Conservation (phyloP, 768 basidiomycete species). For the Fomitopsis pulvina region DNA sequence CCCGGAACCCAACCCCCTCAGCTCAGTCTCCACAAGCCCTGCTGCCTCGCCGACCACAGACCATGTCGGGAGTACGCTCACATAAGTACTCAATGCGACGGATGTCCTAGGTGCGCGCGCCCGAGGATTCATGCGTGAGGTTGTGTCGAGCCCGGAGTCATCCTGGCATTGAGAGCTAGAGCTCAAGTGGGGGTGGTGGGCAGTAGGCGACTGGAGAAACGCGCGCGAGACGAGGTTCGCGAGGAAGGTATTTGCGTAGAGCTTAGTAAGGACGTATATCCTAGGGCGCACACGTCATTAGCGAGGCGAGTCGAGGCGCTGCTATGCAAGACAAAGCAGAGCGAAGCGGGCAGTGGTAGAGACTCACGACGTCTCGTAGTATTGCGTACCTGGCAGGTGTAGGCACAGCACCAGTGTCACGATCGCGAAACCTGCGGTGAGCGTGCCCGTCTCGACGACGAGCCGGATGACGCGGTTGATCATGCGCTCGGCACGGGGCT, state of each 20-base stretch:
- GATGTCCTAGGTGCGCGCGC: too few species aligned
- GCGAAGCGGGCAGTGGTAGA: background rate
- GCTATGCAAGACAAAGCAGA: background rate
- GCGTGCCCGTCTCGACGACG: slow-evolving; percentile 6
- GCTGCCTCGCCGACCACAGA: too few species aligned
- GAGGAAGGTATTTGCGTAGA: background rate
- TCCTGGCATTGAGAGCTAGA: too few species aligned
- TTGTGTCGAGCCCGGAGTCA: too few species aligned
- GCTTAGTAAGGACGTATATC: background rate
- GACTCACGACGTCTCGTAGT: background rate
- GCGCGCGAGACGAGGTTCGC: background rate
- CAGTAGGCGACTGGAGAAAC: background rate
- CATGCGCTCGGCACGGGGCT: background rate
- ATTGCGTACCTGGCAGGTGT: background rate
- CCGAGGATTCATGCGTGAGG: too few species aligned
- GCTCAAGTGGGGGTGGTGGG: too few species aligned
- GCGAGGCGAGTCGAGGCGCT: background rate
- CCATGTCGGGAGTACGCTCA: too few species aligned
- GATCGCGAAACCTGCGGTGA: background rate
- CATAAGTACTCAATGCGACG: too few species aligned
- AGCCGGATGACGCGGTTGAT: slow-evolving; percentile 3
- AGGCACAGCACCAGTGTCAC: background rate
- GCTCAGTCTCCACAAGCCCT: too few species aligned
- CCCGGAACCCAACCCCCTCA: too few species aligned
- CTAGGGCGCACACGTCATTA: too few species aligned